Evolutionary conservation across 768 basidiomycete genomes (phyloP), one percentile per base, ranked within the genome.

Genomic region (Collybia sordida): DNA sequence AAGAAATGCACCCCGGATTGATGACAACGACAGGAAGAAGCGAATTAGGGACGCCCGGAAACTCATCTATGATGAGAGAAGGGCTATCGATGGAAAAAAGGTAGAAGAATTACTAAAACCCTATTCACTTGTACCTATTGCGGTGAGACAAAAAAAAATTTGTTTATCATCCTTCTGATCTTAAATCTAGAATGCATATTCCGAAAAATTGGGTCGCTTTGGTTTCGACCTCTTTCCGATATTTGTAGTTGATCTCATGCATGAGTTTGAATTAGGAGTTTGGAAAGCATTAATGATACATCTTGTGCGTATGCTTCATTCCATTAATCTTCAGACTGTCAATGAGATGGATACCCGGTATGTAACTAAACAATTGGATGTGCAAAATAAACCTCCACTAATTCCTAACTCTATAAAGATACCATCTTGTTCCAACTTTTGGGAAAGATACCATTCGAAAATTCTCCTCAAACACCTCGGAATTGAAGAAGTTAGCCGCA

Each of bases 231-330:
- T 68, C 2, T 67, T 60, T 39, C 15, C 12, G 3, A 53, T 70
- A 35, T 50, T 71, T 0, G 64, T 67, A 0, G 60, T 66, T 12
- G 72, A 75, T 45, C 47, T 71, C 1, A 56, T 75, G 56, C 73
- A 74, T 48, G 70, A 73, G 49, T 52, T 71, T 47, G 68, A 72
- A 37, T 52, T 72, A 0, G 70, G 73, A 0, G 62, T 70, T 1
- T 74, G 70, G 68, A 74, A 71, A 37, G 53, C 57, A 0, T 25
- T 71, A 0, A 56, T 73, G 6, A 62, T 49, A 0, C 73, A 75
- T 35, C 62, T 74, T 1, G 60, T 73, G 7, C 63, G 63, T 0
- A 59, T 74, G 7, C 44, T 74, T 11, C 41, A 70, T 52, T 50
- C 59, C 2, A 58, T 2, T 18, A 28, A 22, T 41, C n/a, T n/a